Base-by-base conservation (phyloP, 352 stramenopile genomes). In the Phytophthora kernoviae region DNA sequence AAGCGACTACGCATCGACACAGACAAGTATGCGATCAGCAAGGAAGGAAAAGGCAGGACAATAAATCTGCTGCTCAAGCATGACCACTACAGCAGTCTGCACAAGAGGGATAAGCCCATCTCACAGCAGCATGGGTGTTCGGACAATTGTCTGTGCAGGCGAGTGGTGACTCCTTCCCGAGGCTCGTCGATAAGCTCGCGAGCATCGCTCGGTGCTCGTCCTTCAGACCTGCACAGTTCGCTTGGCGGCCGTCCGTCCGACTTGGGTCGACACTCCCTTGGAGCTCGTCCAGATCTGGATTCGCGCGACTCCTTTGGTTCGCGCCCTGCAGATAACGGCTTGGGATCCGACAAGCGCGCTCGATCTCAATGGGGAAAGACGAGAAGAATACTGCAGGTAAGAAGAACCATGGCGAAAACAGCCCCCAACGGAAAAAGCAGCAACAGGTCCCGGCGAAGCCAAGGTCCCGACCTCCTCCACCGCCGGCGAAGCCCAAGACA, bases 11-110 rank as follows among this genome's bases (percentile, higher is more conserved):
- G 68, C 14, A 79, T 87, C 51, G 74, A 81, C 46, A 78, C 65
- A 18, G 75, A 75, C 47, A 58, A 63, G 51, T 63, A 56, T 5
- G 48, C 62, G 22, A 39, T 26, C 18, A 65, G 46, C 4, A 73
- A 71, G 30, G 70, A 80, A 59, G 62, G 62, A 15, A 57, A 68
- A 18, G 62, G 44, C 34, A 68, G 62, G 48, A 76, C 67, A 2
- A 54, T 87, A 30, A 77, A 84, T 34, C 7, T 87, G 33, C 59
- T 87, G 37, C 73, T 73, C 32, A 80, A 70, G 39, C 48, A 68
- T 54, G 65, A 85, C 42, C 75, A 87, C 65, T 87, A 84, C 65
- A 73, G 58, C 37, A 87, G 78, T 61, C 65, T 87, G 20, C 73
- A 50, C 4, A 70, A 73, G 41, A 55, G 54, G 21, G 49, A 70